These are phyloP conservation scores for Helianthus annuus DNA, from an alignment of 129 eudicot genomes.

Conservation along the genomic window DNA sequence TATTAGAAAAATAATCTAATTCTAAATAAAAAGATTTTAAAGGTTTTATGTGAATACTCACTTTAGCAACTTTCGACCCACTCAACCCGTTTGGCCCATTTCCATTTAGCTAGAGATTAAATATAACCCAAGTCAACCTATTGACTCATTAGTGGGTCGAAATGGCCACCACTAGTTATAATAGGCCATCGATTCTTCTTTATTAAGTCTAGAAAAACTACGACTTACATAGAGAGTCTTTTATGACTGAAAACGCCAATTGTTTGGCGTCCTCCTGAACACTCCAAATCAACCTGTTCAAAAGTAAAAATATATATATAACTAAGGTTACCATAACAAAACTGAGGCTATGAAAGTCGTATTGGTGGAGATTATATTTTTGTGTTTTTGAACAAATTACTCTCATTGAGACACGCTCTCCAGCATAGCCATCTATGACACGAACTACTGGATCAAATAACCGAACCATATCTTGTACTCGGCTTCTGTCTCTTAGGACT, in stretches of 20 bases:
- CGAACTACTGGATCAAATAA: slow-evolving; percentile 91
- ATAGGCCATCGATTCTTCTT: background rate
- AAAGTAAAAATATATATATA: background rate
- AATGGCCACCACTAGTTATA: no score
- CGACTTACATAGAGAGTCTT: slow-evolving; percentile 68
- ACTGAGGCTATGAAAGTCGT: background rate
- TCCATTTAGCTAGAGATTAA: no score
- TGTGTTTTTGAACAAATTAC: slow-evolving; percentile 35
- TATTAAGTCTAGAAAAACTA: background rate
- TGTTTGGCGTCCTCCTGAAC: slow-evolving; percentile 68
- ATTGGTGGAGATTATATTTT: background rate
- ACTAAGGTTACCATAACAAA: slow-evolving; percentile 9
- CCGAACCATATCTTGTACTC: slow-evolving; percentile 76
- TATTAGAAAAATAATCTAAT: no score
- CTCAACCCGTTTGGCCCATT: no score
- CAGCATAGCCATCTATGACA: slow-evolving; percentile 69
- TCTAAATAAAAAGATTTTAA: no score
- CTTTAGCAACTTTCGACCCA: no score
- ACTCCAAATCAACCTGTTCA: slow-evolving; percentile 92
- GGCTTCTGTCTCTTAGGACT: slow-evolving; percentile 71
- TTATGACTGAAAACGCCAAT: slow-evolving; percentile 85
- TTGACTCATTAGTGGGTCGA: no score
- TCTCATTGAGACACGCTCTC: slow-evolving; percentile 91
- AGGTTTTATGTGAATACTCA: no score
- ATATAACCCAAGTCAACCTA: no score